phyloP scores from a whole-genome alignment of 176 grass and related monocot genomes.

The Aegilops speltoides region DNA sequence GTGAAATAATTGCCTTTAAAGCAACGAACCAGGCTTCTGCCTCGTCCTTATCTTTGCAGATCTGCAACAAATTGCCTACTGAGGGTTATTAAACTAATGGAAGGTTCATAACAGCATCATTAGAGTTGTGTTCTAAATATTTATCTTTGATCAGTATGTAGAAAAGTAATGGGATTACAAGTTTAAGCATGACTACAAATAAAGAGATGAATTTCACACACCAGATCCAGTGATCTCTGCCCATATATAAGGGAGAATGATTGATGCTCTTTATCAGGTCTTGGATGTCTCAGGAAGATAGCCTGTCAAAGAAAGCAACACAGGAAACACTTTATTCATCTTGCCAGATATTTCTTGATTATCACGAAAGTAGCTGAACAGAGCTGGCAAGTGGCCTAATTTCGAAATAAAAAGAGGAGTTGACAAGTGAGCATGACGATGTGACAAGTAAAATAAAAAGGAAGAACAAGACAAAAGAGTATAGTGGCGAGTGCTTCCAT shows the following conservation, averaged over 20 bases:
- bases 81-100: slow-evolving; percentile 19
- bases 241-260: slow-evolving; percentile 86
- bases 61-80: slow-evolving; percentile 44
- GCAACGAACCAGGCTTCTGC: slow-evolving; percentile 78
- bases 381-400: background rate
- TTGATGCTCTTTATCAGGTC: slow-evolving; percentile 84
- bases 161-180: background rate
- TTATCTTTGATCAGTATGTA: background rate
- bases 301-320: slow-evolving; percentile 43
- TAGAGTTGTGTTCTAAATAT: background rate
- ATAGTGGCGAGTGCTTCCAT: background rate
- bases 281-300: slow-evolving; percentile 73
- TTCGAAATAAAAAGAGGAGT: background rate
- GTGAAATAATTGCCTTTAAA: slow-evolving; percentile 63
- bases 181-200: background rate
- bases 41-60: slow-evolving; percentile 90
- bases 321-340: background rate
- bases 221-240: slow-evolving; percentile 81
- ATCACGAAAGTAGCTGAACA: background rate
- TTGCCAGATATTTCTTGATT: slow-evolving; percentile 9
- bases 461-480: background rate
- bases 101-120: background rate
- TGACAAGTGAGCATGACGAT: background rate
- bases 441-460: background rate
- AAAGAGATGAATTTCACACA: slow-evolving; percentile 37